Conservation (phyloP, 495 filamentous ascomycete genomes). For the Tuber indicum region DNA sequence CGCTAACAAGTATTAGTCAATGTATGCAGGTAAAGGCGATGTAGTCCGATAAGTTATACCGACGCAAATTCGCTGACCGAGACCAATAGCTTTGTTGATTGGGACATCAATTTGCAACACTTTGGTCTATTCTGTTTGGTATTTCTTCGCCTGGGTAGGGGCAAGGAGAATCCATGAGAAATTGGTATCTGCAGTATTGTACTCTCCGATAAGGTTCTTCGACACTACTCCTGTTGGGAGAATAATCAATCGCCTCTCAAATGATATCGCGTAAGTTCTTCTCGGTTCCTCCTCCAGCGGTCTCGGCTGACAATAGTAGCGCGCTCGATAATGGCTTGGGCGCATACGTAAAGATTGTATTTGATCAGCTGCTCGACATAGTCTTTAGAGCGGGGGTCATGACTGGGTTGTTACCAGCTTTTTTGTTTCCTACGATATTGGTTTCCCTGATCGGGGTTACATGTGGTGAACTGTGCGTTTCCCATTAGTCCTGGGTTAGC, state of each 20-base stretch:
- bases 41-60: neutral
- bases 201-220: conserved; percentile 49
- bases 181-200: conserved; percentile 47
- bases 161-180: conserved; percentile 47
- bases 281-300: conserved; percentile 44
- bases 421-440: conserved; percentile 43
- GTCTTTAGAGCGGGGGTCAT: conserved; percentile 43
- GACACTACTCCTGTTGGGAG: conserved; percentile 50
- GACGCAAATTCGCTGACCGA: conserved; percentile 40
- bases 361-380: conserved; percentile 34
- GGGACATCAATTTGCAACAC: conserved; percentile 40
- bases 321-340: conserved; percentile 29
- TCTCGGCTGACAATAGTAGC: conserved; percentile 21
- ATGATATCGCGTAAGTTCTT: conserved; percentile 44
- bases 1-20: conserved; percentile 41
- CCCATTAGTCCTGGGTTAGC: neutral
- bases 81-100: conserved; percentile 43
- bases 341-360: conserved; percentile 23
- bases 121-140: conserved; percentile 42
- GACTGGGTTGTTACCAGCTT: conserved; percentile 45
- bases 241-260: conserved; percentile 51
- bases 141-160: conserved; percentile 47
- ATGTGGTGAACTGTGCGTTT: conserved; percentile 42
- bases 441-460: conserved; percentile 43
- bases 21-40: conserved; percentile 41